phyloP scores from a whole-genome alignment of 2,329 filamentous ascomycete species.

The Pezicula rhizophila region DNA sequence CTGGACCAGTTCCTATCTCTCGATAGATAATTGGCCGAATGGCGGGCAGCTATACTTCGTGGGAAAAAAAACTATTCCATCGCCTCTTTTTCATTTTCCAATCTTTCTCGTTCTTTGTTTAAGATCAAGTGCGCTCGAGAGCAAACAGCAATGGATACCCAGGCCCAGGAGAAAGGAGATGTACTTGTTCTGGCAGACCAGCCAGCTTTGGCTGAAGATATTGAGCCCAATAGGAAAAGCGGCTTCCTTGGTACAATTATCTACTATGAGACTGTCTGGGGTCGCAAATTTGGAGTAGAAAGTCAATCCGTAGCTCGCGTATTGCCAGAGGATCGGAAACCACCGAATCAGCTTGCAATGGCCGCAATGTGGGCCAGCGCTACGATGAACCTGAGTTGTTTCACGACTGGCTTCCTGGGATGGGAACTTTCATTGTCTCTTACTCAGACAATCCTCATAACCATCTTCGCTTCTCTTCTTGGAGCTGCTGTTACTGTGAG shows the following conservation, averaged over 20 bases:
- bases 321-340: conserved; percentile 36
- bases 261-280: conserved; percentile 36
- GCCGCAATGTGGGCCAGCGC: conserved; percentile 45
- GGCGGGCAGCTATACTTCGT: too few relatives aligned
- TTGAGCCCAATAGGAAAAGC: too few relatives aligned
- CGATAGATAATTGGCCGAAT: too few relatives aligned
- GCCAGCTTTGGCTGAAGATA: too few relatives aligned
- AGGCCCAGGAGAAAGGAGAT: too few relatives aligned
- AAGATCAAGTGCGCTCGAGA: too few relatives aligned
- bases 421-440: conserved; percentile 42
- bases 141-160: too few relatives aligned
- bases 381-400: conserved; percentile 45
- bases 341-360: conserved; percentile 39
- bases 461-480: conserved; percentile 39
- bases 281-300: conserved; percentile 42
- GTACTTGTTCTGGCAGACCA: too few relatives aligned
- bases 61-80: too few relatives aligned
- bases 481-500: conserved; percentile 33
- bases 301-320: conserved; percentile 40
- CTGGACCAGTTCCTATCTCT: too few relatives aligned
- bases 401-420: conserved; percentile 45
- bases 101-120: too few relatives aligned
- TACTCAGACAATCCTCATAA: conserved; percentile 37
- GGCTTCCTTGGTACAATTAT: conserved; percentile 33
- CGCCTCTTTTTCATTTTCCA: too few relatives aligned